Evolutionary conservation across 805 yeast species (phyloP).

Genomic region (Candida pseudoglaebosa): DNA sequence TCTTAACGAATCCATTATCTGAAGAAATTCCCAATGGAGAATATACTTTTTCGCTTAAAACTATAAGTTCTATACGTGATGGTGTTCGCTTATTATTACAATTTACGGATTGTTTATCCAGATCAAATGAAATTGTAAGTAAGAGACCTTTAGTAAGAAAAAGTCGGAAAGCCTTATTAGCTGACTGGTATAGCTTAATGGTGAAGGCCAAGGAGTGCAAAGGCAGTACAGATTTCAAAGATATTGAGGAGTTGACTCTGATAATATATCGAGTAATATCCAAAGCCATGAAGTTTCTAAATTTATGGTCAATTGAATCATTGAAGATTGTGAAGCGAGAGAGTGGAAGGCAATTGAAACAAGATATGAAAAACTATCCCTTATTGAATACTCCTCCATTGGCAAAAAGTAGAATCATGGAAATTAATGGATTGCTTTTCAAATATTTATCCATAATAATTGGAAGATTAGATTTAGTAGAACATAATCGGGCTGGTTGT

Average conservation of each 20-base stretch:
- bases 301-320: conserved; percentile 68
- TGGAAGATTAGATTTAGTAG: conserved; percentile 76
- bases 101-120: conserved; percentile 68
- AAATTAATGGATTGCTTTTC: conserved; percentile 56
- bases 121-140: conserved; percentile 67
- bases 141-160: conserved; percentile 57
- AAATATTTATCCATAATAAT: conserved; percentile 62
- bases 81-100: conserved; percentile 65
- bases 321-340: conserved; percentile 35
- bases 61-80: conserved; percentile 64
- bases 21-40: conserved; percentile 34
- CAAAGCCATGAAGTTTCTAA: conserved; percentile 60
- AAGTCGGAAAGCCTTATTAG: conserved; percentile 62
- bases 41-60: conserved; percentile 52
- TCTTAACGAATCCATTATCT: conserved; percentile 60
- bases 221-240: conserved; percentile 54
- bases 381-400: conserved; percentile 52
- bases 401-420: conserved; percentile 60
- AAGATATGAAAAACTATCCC: conserved; percentile 40
- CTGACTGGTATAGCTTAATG: conserved; percentile 80
- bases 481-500: conserved; percentile 68
- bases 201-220: conserved; percentile 71
- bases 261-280: conserved; percentile 65
- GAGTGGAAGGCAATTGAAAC: conserved; percentile 29
- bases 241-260: conserved; percentile 58